These are phyloP conservation scores for Cladobotryum mycophilum DNA, from an alignment of 2,329 filamentous ascomycete genomes.

Conservation along the genomic window DNA sequence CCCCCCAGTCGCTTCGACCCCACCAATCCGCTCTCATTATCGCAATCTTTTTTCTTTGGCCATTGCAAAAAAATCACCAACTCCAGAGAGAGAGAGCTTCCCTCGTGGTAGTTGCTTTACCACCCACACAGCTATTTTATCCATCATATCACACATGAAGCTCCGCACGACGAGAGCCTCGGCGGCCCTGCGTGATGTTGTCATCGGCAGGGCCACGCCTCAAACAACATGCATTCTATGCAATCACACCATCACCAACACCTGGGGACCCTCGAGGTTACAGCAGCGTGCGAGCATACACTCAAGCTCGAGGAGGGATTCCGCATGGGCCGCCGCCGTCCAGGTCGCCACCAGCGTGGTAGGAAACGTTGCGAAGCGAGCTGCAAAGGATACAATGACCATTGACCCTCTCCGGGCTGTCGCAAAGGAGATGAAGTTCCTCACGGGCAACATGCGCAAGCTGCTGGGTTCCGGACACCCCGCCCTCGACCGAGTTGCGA, in stretches of 20 bases:
- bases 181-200: conserved; percentile 37
- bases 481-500: conserved; percentile 87
- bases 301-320: conserved; percentile 41
- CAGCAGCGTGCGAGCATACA: conserved; percentile 32
- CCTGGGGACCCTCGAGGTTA: conserved; percentile 19
- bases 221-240: conserved; percentile 25
- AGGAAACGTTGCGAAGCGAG: conserved; percentile 57
- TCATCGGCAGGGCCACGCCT: conserved; percentile 21
- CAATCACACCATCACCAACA: conserved; percentile 26
- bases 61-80: neutral
- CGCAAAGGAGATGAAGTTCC: conserved; percentile 92
- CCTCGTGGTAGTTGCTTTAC: neutral
- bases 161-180: conserved; percentile 45
- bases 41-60: too few species aligned
- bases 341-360: conserved; percentile 65
- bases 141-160: conserved; percentile 33
- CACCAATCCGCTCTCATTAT: neutral
- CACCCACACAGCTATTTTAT: too few species aligned
- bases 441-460: conserved; percentile 89
- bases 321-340: conserved; percentile 71
- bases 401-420: conserved; percentile 86
- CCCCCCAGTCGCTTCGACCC: conserved; percentile 1
- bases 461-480: conserved; percentile 93
- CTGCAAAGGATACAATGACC: conserved; percentile 59
- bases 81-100: neutral